A percentile compares a stretch with the other conserved stretches of the same genome.
phyloP scores from a whole-genome alignment of 371 early-diverging fungal species.

The Rhizopus stolonifer region DNA sequence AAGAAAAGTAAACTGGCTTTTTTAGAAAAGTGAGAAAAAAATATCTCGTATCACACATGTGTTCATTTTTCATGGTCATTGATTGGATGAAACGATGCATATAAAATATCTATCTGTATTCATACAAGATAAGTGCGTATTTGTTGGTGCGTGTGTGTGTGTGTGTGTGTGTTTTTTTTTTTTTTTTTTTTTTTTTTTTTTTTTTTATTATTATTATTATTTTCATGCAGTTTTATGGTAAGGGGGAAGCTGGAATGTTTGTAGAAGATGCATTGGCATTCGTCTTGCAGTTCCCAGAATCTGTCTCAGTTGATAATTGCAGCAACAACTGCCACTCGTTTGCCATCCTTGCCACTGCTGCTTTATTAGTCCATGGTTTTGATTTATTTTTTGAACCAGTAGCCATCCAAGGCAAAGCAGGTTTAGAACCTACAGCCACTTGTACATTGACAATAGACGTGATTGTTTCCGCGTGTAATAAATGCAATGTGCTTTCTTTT shows the following conservation, averaged over 20 bases:
- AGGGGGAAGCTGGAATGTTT: not conserved
- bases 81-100: no score
- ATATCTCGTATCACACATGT: no score
- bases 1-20: no score
- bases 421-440: constrained; percentile 31
- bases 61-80: no score
- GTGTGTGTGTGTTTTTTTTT: no score
- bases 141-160: no score
- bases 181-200: no score
- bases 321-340: constrained; percentile 36
- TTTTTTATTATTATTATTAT: no score
- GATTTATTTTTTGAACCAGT: constrained; percentile 13
- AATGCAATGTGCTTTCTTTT: constrained; percentile 18
- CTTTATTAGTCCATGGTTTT: constrained; percentile 34
- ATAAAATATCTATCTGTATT: no score
- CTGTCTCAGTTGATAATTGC: constrained; percentile 23
- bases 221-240: no score
- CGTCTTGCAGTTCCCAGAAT: not conserved
- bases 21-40: no score
- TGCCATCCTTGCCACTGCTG: constrained; percentile 22
- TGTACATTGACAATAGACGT: constrained; percentile 35
- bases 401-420: constrained; percentile 36
- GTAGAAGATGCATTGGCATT: constrained; percentile 1
- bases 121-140: no score
- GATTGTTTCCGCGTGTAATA: constrained; percentile 32